Base-by-base conservation (phyloP, 2,329 filamentous ascomycete genomes). In the Verticillium nubilum region DNA sequence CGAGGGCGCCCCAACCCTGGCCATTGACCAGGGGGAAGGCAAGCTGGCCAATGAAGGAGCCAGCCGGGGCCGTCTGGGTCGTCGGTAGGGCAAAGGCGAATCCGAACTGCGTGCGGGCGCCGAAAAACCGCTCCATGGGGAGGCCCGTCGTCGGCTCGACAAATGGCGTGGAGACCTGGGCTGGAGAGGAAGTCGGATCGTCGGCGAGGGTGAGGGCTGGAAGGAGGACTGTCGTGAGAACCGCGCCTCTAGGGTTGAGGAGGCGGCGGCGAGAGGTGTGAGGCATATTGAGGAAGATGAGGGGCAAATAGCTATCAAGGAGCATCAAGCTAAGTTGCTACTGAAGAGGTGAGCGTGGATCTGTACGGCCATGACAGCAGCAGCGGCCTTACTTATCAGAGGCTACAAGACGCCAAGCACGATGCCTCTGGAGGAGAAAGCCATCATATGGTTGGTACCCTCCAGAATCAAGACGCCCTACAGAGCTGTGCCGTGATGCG, bases 11-110 rank as follows among this genome's bases (percentile, higher is more conserved):
- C 76, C 76, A 80, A 25, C 79, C 79, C 2, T 69, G 72, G 3
- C 76, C 74, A 53, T 73, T 71, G 12, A 63, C 64, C 2, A 74
- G 68, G 0, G 74, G 75, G 59, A 77, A 75, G 19, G 75, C 72
- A 13, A 82, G 70, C 61, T 80, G 79, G 7, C 75, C 78, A 55
- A 81, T 80, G 67, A 80, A 78, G 59, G 78, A 76, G n/a, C 59
- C 56, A 10, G 57, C 35, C n/a, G 63, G 52, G 65, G 73, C 13
- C 63, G 71, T 63, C 0, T 74, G 69, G 10, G 68, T 70, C 52
- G 74, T 67, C 3, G 77, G 77, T 1, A 81, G 70, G 5, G 78
- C 76, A 54, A 81, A 71, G 60, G 73, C 78, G 54, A 80, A 74
- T 9, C 62, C 70, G 61, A 73, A 79, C 25, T 69, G 69, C 1